Conservation (phyloP, 2,329 filamentous ascomycete genomes). For the Xylaria sp. region DNA sequence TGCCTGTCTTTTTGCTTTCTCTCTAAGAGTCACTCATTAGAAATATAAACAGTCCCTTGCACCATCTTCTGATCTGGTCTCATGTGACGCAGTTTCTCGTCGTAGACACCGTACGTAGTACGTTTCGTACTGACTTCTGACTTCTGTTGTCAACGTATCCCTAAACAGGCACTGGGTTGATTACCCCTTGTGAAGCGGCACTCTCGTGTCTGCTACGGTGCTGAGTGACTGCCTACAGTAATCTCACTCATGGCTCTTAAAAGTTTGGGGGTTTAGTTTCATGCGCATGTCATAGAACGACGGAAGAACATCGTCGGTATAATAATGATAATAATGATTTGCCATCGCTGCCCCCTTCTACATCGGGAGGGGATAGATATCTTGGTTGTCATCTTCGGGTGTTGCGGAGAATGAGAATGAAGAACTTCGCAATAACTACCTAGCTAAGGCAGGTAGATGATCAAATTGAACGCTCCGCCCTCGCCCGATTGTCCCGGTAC, state of each 20-base stretch:
- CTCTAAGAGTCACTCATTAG: slow-evolving; percentile 33
- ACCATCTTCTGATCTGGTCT: background rate
- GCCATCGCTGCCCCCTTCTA: no score
- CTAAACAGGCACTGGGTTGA: background rate
- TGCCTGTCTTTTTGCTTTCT: slow-evolving; percentile 2
- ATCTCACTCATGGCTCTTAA: background rate
- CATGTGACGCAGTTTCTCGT: background rate
- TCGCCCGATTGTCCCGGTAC: slow-evolving; percentile 70
- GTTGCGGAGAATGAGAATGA: background rate
- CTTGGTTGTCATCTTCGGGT: slow-evolving; percentile 6
- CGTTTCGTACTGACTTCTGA: no score
- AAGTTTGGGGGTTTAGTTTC: background rate
- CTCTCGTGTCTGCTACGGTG: background rate
- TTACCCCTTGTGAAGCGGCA: background rate
- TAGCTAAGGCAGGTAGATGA: no score
- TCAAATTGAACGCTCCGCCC: slow-evolving; percentile 57
- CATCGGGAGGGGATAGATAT: no score
- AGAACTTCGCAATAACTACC: background rate
- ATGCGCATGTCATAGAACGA: background rate
- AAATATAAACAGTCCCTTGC: slow-evolving; percentile 25
- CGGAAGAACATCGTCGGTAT: no score
- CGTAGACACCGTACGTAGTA: no score
- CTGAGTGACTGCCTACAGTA: background rate
- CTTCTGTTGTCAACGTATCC: background rate
- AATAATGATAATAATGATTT: no score